Evolutionary conservation across 768 basidiomycete species (phyloP).

Genomic region (Boletus eberwhitei): DNA sequence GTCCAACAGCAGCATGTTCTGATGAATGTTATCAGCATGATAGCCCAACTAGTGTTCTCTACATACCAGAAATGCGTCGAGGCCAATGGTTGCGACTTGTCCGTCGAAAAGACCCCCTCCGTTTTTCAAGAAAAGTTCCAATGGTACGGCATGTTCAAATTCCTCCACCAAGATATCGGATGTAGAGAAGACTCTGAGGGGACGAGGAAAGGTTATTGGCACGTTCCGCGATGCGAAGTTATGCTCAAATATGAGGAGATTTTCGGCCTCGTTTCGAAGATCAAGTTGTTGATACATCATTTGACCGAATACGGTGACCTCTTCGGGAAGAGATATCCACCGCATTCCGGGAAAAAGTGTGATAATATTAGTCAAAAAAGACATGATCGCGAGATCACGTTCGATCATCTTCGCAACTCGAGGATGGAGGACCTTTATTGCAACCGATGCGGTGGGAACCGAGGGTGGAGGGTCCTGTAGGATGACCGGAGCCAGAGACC

Average conservation of each 20-base stretch:
- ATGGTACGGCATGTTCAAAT: constrained; percentile 85
- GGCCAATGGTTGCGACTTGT: constrained; percentile 83
- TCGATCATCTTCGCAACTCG: constrained; percentile 74
- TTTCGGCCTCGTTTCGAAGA: constrained; percentile 84
- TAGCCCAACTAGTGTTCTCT: not conserved
- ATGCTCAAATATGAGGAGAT: constrained; percentile 77
- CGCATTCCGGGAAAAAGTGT: constrained; percentile 87
- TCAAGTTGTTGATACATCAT: constrained; percentile 98
- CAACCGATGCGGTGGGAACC: constrained; percentile 83
- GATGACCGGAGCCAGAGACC: constrained; percentile 51
- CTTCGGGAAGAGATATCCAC: constrained; percentile 94
- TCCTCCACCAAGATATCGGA: constrained; percentile 87
- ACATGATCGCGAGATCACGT: constrained; percentile 93
- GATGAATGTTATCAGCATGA: constrained; percentile 1
- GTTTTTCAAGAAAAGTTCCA: constrained; percentile 82
- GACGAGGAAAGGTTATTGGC: constrained; percentile 87
- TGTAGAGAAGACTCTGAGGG: constrained; percentile 78
- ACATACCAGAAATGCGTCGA: constrained; percentile 92
- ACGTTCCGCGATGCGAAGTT: constrained; percentile 81
- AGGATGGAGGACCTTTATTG: constrained; percentile 95
- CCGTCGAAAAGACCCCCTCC: constrained; percentile 92
- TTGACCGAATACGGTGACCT: constrained; percentile 88
- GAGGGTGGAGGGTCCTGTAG: constrained; percentile 57
- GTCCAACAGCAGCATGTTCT: constrained; percentile 98
- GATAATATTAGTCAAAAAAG: constrained; percentile 79